Evolutionary conservation across 169 alveolate species (phyloP), one percentile per base, ranked within the genome.

Genomic region (Plasmodium chabaudi): DNA sequence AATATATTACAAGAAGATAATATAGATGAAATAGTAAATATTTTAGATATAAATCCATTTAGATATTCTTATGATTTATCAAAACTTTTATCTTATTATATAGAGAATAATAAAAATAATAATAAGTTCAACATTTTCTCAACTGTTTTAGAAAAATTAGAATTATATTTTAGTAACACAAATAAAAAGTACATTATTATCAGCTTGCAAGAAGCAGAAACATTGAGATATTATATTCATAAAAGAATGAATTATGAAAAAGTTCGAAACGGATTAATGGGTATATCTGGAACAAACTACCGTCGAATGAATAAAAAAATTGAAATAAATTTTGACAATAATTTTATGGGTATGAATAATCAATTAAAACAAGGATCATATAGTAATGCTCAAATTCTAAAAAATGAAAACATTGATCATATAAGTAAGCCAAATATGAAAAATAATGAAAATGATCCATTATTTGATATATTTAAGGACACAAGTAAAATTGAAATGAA

Each of bases 131-230:
- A 5, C 7, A 86, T 21, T 53, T 86, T 86, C 63, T 13, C 72
- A 44, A 17, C 53, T 19, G 53, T 86, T 25, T 64, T 86, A 27
- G 71, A 86, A 42, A 23, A 63, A 17, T 34, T 86, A 21, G 91
- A 86, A 69, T 51, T 86, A 15, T 86, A 86, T 65, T 86, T 86
- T 71, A 70, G 91, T 57, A 71, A 53, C 53, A 70, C 27, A 69
- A 86, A 86, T 46, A 86, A 86, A 61, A 86, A 86, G 55, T 86
- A 86, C 57, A 68, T 86, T 44, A 70, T 86, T 55, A 47, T 86
- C 13, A 86, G 74, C n/a, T 59, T 86, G 68, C 91, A 86, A 39
- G 91, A 86, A 47, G 91, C 91, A 42, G 91, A 86, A 49, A 86
- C 91, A 3, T 70, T 86, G 68, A 72, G 91, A 49, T 86, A 86